Conservation (phyloP, 441 rosid genomes). For the Flueggea neowawraea region DNA sequence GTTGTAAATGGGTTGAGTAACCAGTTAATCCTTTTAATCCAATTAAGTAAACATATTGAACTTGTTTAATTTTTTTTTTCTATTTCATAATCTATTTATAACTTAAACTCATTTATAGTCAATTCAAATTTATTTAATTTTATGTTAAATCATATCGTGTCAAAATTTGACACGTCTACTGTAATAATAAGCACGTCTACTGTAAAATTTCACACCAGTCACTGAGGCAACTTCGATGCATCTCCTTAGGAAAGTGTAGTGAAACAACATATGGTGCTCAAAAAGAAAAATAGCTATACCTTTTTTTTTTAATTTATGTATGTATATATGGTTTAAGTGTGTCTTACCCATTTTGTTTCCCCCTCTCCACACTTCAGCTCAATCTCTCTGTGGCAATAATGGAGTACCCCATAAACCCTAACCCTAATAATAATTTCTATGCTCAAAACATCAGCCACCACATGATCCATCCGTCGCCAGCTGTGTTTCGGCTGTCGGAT, state of each 20-base stretch:
- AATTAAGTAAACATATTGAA: too few relatives aligned
- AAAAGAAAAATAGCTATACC: slow-evolving; percentile 1
- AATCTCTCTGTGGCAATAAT: slow-evolving; percentile 29
- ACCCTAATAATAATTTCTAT: slow-evolving; percentile 36
- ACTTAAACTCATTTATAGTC: too few relatives aligned
- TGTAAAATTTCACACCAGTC: too few relatives aligned
- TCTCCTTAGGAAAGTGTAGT: slow-evolving; percentile 43
- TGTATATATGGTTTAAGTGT: neutral
- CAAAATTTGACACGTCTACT: too few relatives aligned
- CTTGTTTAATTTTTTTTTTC: too few relatives aligned
- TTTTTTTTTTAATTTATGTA: too few relatives aligned
- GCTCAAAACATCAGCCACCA: neutral
- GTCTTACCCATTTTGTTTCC: neutral
- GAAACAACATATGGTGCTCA: slow-evolving; percentile 22
- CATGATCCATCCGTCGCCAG: slow-evolving; percentile 25
- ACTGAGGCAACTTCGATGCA: slow-evolving; percentile 39
- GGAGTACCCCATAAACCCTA: slow-evolving; percentile 33
- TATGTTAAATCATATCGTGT: too few relatives aligned
- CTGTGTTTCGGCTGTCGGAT: slow-evolving; percentile 37
- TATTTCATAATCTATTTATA: too few relatives aligned
- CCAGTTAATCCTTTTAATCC: too few relatives aligned
- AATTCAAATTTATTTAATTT: too few relatives aligned
- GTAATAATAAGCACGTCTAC: too few relatives aligned
- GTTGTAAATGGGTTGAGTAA: too few relatives aligned
- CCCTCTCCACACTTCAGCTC: slow-evolving; percentile 1